Base-by-base conservation (phyloP, 2,329 filamentous ascomycete species). In the Aspergillus arachidicola region DNA sequence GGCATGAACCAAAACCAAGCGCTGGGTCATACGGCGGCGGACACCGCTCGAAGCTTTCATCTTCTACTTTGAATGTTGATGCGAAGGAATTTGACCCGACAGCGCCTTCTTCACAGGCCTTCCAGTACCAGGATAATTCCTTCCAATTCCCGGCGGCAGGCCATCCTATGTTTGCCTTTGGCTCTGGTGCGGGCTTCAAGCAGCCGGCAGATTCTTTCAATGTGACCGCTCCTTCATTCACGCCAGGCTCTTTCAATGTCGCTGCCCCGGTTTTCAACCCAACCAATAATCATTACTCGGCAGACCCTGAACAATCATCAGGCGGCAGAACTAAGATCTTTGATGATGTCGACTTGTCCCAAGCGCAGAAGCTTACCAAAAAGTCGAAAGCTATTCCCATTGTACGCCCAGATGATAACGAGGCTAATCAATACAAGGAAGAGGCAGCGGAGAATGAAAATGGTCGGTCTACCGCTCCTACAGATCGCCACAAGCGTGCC, bases 321-420 rank as follows among this genome's bases (percentile, higher is more conserved):
- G 60, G 57, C 21, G 61, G 66, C 23, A 68, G 66, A 23, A 73
- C 74, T 28, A 82, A 78, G 58, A 91, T 93, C 69, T 93, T 93
- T 74, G 85, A 87, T 56, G 89, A 88, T 48, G 89, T 94, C 68
- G 86, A 83, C 60, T 77, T 84, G 36, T 83, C 85, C 16, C 88
- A 92, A 26, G 84, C 88, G 57, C 79, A 87, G 32, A 91, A 91
- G 71, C 85, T 89, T 7, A 76, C 80, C 0, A 93, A 91, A 78
- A 88, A 87, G 69, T 92, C 89, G 5, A 97, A 95, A 79, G 93
- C 93, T 11, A 86, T 97, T 60, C 91, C 93, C 0, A 96, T 97
- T 66, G 79, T 94, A 11, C 84, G 84, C 45, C 91, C 91, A 1
- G 83, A 87, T 62, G 88, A 82, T 69, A 79, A 66, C 63, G 81